Base-by-base conservation (phyloP, 2,329 filamentous ascomycete species). In the Pseudogymnoascus destructans region DNA sequence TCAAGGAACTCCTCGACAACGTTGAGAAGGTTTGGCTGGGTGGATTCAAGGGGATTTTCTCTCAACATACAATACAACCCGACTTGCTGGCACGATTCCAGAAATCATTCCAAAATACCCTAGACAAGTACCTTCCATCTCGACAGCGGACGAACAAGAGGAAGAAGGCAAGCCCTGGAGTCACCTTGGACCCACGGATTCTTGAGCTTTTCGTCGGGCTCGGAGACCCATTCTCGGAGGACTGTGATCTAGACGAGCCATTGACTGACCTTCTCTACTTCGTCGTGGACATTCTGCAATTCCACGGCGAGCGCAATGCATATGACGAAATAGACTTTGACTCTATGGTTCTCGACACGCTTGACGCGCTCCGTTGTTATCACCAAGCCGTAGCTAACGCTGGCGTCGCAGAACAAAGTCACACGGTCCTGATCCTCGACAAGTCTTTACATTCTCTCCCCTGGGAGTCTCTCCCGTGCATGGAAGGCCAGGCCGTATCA, bases 241-340 rank as follows among this genome's bases (percentile, higher is more conserved):
- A 84, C 6, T 73, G 75, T 59, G 89, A 95, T 62, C 79, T 95
- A 19, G 92, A 97, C 62, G 92, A 97, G 66, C 82, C 86, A 0
- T 74, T 98, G n/a, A 89, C 86, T 64, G 93, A 98, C 69, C 75
- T 98, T 25, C 79, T 98, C 3, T 97, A 96, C 72, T 97, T 97
- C 68, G 87, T 97, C 1, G 85, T 98, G 5, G 93, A 98, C 66
- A 91, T 97, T 57, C 77, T 98, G 2, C 93, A 97, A 69, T 97
- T 98, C 71, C 89, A 95, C 65, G 93, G 93, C 13, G 95, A 98
- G 72, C 81, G 84, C 54, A 98, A 97, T 68, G 93, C 95, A 0
- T 96, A 96, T 71, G 93, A 98, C 65, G 93, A 98, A 73, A 88
- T 98, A 62, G 92, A 97, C 70, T 95, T 97, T 68, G 93, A 98